Percentiles rank a stretch among this genome's conserved stretches.
Evolutionary conservation across 177 flowering plant species (phyloP).

Genomic region (Vitis hybrid): DNA sequence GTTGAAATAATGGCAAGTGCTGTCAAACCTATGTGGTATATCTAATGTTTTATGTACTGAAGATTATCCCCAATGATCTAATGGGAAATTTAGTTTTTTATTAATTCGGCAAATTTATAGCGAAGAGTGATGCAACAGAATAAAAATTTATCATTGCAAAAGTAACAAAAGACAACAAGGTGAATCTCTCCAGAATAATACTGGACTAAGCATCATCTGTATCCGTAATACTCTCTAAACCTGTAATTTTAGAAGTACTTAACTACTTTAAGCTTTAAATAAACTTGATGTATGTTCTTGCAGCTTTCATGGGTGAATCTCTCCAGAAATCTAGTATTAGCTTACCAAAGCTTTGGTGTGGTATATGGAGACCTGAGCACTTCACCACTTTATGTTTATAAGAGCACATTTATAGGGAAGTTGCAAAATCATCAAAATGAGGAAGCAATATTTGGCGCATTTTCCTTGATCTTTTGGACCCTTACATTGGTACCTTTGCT

Average conservation of each 20-base stretch:
- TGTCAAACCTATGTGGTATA: too few relatives aligned
- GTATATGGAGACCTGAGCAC: constrained; percentile 57
- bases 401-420: constrained; percentile 39
- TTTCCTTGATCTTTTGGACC: constrained; percentile 55
- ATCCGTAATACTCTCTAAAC: neutral
- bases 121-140: too few relatives aligned
- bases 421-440: constrained; percentile 35
- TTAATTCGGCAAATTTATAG: too few relatives aligned
- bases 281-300: constrained; percentile 3
- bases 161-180: neutral
- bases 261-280: neutral
- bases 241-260: neutral
- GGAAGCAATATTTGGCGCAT: constrained; percentile 48
- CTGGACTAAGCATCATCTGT: neutral
- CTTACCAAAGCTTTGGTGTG: constrained; percentile 58
- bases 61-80: too few relatives aligned
- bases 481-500: constrained; percentile 46
- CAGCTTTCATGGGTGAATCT: constrained; percentile 47
- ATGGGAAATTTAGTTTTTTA: too few relatives aligned
- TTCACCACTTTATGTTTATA: constrained; percentile 50
- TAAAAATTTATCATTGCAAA: too few relatives aligned
- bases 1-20: too few relatives aligned
- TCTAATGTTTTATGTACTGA: too few relatives aligned
- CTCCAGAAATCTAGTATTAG: constrained; percentile 38
- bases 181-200: neutral